These are phyloP conservation scores for Saturnispora galanensis DNA, from an alignment of 805 yeast genomes.

Conservation along the genomic window DNA sequence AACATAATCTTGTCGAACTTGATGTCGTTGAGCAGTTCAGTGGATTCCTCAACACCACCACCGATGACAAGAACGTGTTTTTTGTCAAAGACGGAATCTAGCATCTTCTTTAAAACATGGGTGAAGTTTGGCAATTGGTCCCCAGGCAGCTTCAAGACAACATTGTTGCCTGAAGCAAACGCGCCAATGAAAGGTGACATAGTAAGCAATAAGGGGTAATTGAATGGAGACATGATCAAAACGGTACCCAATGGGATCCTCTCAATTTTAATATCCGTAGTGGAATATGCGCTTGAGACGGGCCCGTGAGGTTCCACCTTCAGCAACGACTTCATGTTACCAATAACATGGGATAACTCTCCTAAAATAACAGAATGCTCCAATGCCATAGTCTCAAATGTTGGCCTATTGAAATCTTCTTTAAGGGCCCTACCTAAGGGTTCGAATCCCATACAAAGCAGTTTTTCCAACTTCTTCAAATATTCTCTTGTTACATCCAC, in stretches of 20 bases:
- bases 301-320: conserved; percentile 37
- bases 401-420: conserved; percentile 59
- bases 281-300: conserved; percentile 27
- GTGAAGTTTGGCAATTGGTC: conserved; percentile 63
- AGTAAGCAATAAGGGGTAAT: conserved; percentile 62
- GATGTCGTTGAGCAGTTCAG: conserved; percentile 41
- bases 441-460: conserved; percentile 20
- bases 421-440: conserved; percentile 46
- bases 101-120: conserved; percentile 41
- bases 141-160: conserved; percentile 57
- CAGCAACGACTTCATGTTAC: conserved; percentile 51
- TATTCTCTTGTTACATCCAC: background rate
- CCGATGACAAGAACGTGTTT: conserved; percentile 53
- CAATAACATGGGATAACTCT: conserved; percentile 53
- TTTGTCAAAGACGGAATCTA: conserved; percentile 44
- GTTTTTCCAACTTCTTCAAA: background rate
- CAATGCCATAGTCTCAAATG: conserved; percentile 47
- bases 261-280: conserved; percentile 24
- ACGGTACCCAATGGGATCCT: conserved; percentile 52
- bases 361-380: conserved; percentile 44
- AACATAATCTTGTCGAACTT: conserved; percentile 76
- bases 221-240: conserved; percentile 69
- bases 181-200: conserved; percentile 68
- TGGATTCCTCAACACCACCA: conserved; percentile 61
- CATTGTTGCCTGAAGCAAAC: conserved; percentile 76